Conservation (phyloP, 495 filamentous ascomycete genomes). For the Penicillium coprophilum region DNA sequence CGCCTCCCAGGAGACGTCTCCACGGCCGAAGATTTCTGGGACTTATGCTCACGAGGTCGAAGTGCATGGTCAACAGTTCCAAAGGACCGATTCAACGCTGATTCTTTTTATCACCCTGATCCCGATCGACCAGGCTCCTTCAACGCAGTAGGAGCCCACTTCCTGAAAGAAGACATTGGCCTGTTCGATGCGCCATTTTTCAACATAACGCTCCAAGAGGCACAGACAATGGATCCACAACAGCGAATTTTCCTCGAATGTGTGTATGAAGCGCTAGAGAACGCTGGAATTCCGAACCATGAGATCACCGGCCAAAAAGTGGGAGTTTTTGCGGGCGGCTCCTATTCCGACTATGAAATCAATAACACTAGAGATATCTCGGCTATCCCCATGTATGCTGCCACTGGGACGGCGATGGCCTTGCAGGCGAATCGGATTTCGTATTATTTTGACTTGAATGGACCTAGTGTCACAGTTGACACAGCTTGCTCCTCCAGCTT, state of each 20-base stretch:
- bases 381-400: slow-evolving; percentile 40
- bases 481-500: slow-evolving; percentile 55
- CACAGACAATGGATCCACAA: slow-evolving; percentile 49
- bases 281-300: slow-evolving; percentile 45
- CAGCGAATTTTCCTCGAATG: slow-evolving; percentile 48
- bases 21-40: slow-evolving; percentile 58
- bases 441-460: slow-evolving; percentile 44
- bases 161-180: slow-evolving; percentile 51
- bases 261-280: slow-evolving; percentile 47
- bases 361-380: slow-evolving; percentile 43
- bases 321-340: slow-evolving; percentile 47
- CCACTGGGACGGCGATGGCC: slow-evolving; percentile 47
- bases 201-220: slow-evolving; percentile 44
- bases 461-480: slow-evolving; percentile 46
- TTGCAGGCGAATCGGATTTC: slow-evolving; percentile 49
- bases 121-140: slow-evolving; percentile 29
- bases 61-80: slow-evolving; percentile 31
- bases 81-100: slow-evolving; percentile 43
- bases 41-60: slow-evolving; percentile 38
- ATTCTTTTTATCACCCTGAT: slow-evolving; percentile 45
- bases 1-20: slow-evolving; percentile 50
- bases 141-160: slow-evolving; percentile 31
- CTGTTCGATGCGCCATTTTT: slow-evolving; percentile 61
- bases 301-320: slow-evolving; percentile 45
- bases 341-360: slow-evolving; percentile 45